phyloP scores from a whole-genome alignment of 495 filamentous ascomycete genomes.

The Neurospora sp. region DNA sequence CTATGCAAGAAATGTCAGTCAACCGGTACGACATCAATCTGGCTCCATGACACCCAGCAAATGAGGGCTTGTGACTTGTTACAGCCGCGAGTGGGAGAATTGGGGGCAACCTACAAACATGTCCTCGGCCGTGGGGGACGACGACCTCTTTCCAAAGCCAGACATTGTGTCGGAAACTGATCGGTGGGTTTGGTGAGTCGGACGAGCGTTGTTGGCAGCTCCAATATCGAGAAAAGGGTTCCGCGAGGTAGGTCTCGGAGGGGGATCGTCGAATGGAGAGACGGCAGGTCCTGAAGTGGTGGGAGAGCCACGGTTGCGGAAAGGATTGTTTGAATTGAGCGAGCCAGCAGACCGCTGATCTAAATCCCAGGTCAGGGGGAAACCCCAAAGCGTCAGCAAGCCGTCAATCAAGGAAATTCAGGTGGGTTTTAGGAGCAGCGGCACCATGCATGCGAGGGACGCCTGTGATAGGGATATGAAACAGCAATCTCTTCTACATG shows the following conservation, averaged over 20 bases:
- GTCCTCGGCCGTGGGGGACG: constrained; percentile 60
- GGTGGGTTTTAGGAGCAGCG: constrained; percentile 16
- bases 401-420: constrained; percentile 5
- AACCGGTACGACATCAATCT: neutral
- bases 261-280: constrained; percentile 45
- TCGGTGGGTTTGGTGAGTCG: constrained; percentile 29
- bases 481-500: constrained; percentile 41
- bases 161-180: constrained; percentile 45
- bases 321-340: constrained; percentile 92
- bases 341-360: constrained; percentile 39
- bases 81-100: neutral
- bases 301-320: constrained; percentile 81
- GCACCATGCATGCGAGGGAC: constrained; percentile 34
- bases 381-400: constrained; percentile 24
- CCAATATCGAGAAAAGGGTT: constrained; percentile 80
- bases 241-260: constrained; percentile 64
- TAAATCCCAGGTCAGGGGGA: constrained; percentile 23
- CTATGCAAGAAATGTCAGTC: constrained; percentile 21
- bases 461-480: constrained; percentile 38
- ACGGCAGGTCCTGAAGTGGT: constrained; percentile 27
- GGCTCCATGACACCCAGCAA: neutral
- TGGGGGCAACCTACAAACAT: constrained; percentile 68
- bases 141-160: constrained; percentile 39
- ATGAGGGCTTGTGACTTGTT: neutral
- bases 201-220: constrained; percentile 41